Evolutionary conservation across 176 grass and related monocot species (phyloP), one percentile per base, ranked within the genome.

Genomic region (Musa acuminata): DNA sequence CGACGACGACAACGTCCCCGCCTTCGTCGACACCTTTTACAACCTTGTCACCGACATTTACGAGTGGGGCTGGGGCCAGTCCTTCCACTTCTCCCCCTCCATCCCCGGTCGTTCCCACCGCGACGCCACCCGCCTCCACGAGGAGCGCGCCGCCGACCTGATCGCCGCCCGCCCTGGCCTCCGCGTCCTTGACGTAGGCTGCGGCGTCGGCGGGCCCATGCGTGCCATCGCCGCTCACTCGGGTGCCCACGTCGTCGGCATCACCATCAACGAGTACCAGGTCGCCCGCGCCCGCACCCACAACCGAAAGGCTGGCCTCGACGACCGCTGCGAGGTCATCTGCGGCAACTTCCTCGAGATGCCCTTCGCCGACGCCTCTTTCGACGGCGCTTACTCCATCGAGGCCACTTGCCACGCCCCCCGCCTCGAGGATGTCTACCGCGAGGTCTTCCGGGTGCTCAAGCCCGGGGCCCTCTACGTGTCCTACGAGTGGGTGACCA

Each of bases 251-350:
- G 17, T 14, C 57, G 89, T 92, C 43, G 93, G 93, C 64, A 96
- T 96, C 87, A 96, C 93, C 80, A 96, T 96, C 75, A 96, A 96
- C 81, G 93, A 96, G 80, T 96, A 96, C 89, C 93, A 96, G 83
- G 93, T 96, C 0, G 87, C 82, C 70, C 93, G 93, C 60, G 93
- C 93, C 13, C 82, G 89, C 23, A 19, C 87, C 0, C 93, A 96
- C 89, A 96, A 96, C 87, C 79, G 82, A 63, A 92, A 96, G 84
- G 89, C 93, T 25, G 73, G 93, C 0, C 83, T 96, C 1, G 89
- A 96, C 69, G 3, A 75, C 2, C 82, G 25, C 12, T 96, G 93
- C 73, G 89, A 96, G 83, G 89, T 96, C 62, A 89, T 92, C 13
- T 96, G 93, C 80, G 93, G 93, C 70, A 96, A 96, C 82, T 96